Base-by-base conservation (phyloP, 768 basidiomycete genomes). In the Boletales sp. region DNA sequence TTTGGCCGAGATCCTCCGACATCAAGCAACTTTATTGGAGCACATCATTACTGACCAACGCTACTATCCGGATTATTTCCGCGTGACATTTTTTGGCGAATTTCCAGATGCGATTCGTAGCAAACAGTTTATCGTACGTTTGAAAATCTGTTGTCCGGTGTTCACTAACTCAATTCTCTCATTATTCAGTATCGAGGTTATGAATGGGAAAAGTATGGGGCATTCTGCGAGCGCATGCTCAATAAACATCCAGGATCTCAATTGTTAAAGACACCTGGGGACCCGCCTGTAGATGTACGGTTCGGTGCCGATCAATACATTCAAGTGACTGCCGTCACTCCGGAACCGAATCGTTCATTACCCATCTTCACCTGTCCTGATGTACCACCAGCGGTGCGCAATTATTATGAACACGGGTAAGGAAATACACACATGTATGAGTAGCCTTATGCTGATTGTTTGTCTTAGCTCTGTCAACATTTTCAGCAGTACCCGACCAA, bases 171-270 rank as follows among this genome's bases (percentile, higher is more conserved):
- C 31, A 0, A 30, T 40, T 11, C 57, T 46, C 53, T 44, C 14
- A 15, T 21, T 36, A 43, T 40, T 40, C 40, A 93, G 90, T 94
- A 94, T 66, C 90, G 95, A 40, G 95, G 94, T 2, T 89, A 84
- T 61, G 92, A 93, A 61, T 93, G 90, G 92, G 94, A 98, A 71
- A 94, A 90, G 61, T 92, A 84, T 53, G 86, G 85, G 8, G 81
- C 87, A 3, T 92, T 89, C 72, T 91, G 90, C 69, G 93, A 97
- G 66, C 76, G 88, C 34, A 89, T 97, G 83, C 81, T 94, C 47
- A 86, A 83, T 67, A 95, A 94, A 65, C 90, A 93, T 68, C 86
- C 90, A 4, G 84, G 84, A 18, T 90, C 94, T 5, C 87, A 87
- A 50, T 68, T 97, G 10, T 69, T 95, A 41, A 89, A 86, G 62